Percentiles rank a stretch among this genome's conserved stretches.
phyloP scores from a whole-genome alignment of 176 grass and related monocot species.

The Elymus sibiricus region DNA sequence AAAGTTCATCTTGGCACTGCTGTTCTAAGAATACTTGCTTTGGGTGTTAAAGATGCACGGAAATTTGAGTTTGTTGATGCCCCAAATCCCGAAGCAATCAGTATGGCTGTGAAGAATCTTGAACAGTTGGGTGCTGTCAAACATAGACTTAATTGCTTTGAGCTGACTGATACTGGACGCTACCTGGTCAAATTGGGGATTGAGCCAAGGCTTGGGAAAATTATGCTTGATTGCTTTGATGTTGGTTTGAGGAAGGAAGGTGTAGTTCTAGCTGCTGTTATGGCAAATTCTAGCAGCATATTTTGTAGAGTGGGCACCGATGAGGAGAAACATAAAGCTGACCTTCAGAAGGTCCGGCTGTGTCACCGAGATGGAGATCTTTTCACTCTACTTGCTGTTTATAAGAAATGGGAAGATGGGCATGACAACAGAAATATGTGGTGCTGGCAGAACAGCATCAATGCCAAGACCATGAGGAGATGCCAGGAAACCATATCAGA shows the following conservation, averaged over 20 bases:
- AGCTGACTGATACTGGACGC: conserved; percentile 62
- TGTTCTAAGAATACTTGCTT: conserved; percentile 81
- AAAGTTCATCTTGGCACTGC: conserved; percentile 93
- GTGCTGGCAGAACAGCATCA: conserved; percentile 97
- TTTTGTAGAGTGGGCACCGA: conserved; percentile 93
- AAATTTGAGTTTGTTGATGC: conserved; percentile 95
- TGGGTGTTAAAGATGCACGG: conserved; percentile 55
- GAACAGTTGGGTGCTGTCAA: conserved; percentile 77
- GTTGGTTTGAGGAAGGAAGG: conserved; percentile 81
- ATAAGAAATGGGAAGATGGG: conserved; percentile 87
- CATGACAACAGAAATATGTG: conserved; percentile 62
- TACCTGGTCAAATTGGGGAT: conserved; percentile 78
- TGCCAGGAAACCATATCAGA: conserved; percentile 78
- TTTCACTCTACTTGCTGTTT: conserved; percentile 92
- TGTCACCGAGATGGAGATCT: conserved; percentile 88
- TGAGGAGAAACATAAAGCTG: conserved; percentile 84
- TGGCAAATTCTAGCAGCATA: conserved; percentile 95
- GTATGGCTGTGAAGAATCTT: conserved; percentile 71
- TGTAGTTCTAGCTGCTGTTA: conserved; percentile 81
- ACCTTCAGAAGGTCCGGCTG: conserved; percentile 73
- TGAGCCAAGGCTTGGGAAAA: conserved; percentile 91
- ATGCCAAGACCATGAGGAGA: conserved; percentile 90
- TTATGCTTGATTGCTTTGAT: conserved; percentile 78
- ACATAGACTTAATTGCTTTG: conserved; percentile 39
- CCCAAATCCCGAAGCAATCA: conserved; percentile 71